These are phyloP conservation scores for Fonsecaea multimorphosa DNA, from an alignment of 2,329 filamentous ascomycete genomes.

Conservation along the genomic window DNA sequence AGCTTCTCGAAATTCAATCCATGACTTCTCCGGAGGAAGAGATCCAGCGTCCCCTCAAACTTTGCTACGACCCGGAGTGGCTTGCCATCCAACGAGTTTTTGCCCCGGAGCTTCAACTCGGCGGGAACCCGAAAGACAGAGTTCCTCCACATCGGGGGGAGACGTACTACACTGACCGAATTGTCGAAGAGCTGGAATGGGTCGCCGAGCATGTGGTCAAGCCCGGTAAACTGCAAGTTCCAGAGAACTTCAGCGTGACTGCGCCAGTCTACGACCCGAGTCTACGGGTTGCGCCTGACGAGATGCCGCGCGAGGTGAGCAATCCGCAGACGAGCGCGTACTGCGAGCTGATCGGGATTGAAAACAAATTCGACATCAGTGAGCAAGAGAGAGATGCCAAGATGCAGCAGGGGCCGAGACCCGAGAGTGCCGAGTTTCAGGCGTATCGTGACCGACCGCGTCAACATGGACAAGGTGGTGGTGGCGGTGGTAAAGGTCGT, in stretches of 20 bases:
- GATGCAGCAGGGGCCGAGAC: conserved; percentile 63
- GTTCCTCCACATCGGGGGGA: conserved; percentile 70
- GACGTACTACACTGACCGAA: conserved; percentile 68
- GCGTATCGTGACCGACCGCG: conserved; percentile 33
- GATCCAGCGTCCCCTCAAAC: conserved; percentile 58
- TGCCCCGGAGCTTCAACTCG: conserved; percentile 67
- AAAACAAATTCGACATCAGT: conserved; percentile 76
- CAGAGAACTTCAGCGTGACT: conserved; percentile 76
- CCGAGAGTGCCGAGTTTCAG: conserved; percentile 43
- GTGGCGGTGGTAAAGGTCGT: conserved; percentile 35
- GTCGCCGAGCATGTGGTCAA: conserved; percentile 75
- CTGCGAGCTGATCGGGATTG: conserved; percentile 76
- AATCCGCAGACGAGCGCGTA: conserved; percentile 86
- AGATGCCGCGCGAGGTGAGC: conserved; percentile 79
- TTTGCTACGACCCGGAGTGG: conserved; percentile 93
- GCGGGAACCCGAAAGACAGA: conserved; percentile 63
- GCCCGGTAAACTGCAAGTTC: conserved; percentile 68
- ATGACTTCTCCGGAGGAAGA: conserved; percentile 46
- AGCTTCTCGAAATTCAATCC: conserved; percentile 71
- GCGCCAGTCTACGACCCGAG: conserved; percentile 72
- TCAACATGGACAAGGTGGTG: conserved; percentile 31
- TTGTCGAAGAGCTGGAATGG: conserved; percentile 77
- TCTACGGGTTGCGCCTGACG: conserved; percentile 62
- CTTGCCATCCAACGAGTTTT: conserved; percentile 89
- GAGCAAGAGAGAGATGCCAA: conserved; percentile 71